Evolutionary conservation across 2,329 filamentous ascomycete species (phyloP), one percentile per base, ranked within the genome.

Genomic region (Ophiostoma ulmi): DNA sequence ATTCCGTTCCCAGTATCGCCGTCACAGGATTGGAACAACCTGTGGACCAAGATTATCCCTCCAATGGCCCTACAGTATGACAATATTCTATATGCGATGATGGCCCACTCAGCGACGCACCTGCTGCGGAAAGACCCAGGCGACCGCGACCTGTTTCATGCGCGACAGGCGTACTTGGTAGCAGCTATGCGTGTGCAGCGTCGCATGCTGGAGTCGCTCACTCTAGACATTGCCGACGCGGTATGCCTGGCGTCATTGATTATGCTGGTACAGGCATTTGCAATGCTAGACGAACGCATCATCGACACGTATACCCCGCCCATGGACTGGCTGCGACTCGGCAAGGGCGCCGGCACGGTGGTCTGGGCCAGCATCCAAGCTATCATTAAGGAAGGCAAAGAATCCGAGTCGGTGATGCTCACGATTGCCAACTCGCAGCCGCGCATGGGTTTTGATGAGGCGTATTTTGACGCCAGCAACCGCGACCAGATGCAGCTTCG

Each of bases 111-210:
- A 3, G 76, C 76, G 0, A 77, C 75, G 2, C 68, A 74, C 52
- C 61, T 77, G 8, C 70, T 77, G 55, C 72, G 73, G 17, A 44
- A 61, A 1, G 69, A 73, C 20, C 74, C 74, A 10, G 64, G 74
- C 70, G 66, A 71, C 52, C 67, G 63, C 11, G 73, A 74, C 48
- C 74, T 77, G 11, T 76, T 75, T 70, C 67, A 64, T 11, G 75
- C 75, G 5, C 75, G 76, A 20, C 76, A 77, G 72, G 72, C 71
- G 4, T 77, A 77, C 48, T 72, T 77, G 63, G 74, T 77, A 68
- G 72, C 75, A 7, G 74, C 76, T 20, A 73, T 76, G 35, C 74
- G 73, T 14, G 76, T 74, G 31, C 76, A 77, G 73, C 74, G 76
- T 4, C 72, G 74, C 41, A 75, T 74, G 70, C 70, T 77, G 8